Evolutionary conservation across 441 rosid species (phyloP).

Genomic region (Pelargonium australe): DNA sequence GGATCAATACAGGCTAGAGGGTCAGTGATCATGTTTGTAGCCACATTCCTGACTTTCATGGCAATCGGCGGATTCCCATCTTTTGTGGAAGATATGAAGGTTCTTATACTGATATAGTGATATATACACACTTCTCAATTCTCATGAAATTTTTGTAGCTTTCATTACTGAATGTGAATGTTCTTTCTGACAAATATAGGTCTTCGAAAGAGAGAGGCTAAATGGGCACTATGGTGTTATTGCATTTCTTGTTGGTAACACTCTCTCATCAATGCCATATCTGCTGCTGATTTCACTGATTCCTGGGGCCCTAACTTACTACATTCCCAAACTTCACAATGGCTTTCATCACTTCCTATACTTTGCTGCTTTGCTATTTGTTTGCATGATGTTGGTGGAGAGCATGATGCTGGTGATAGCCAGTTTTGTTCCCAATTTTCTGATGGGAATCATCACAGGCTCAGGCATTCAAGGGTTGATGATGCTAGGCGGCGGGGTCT

Average conservation of each 20-base stretch:
- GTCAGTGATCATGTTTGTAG: slow-evolving; percentile 63
- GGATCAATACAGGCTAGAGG: slow-evolving; percentile 52
- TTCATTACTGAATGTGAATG: no score
- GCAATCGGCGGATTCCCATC: slow-evolving; percentile 94
- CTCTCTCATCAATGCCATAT: slow-evolving; percentile 61
- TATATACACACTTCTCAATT: no score
- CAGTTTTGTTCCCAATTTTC: slow-evolving; percentile 61
- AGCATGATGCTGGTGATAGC: slow-evolving; percentile 73
- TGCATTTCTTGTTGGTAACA: slow-evolving; percentile 54
- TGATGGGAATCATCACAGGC: slow-evolving; percentile 67
- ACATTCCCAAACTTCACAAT: slow-evolving; percentile 57
- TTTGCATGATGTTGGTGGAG: slow-evolving; percentile 54
- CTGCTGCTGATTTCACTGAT: slow-evolving; percentile 37
- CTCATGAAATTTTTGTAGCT: no score
- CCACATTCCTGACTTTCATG: slow-evolving; percentile 91
- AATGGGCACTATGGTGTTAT: slow-evolving; percentile 71
- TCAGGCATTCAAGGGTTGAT: slow-evolving; percentile 39
- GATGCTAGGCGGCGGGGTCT: no score
- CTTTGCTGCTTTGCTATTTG: slow-evolving; percentile 38
- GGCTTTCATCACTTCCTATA: slow-evolving; percentile 41
- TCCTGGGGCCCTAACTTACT: slow-evolving; percentile 39
- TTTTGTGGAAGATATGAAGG: slow-evolving; percentile 93
- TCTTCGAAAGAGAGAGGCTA: slow-evolving; percentile 51
- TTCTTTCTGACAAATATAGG: slow-evolving; percentile 27
- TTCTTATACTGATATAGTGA: slow-evolving; percentile 11